Conservation (phyloP, 1,284 basidiomycete species). For the Apiotrichum montevideense region DNA sequence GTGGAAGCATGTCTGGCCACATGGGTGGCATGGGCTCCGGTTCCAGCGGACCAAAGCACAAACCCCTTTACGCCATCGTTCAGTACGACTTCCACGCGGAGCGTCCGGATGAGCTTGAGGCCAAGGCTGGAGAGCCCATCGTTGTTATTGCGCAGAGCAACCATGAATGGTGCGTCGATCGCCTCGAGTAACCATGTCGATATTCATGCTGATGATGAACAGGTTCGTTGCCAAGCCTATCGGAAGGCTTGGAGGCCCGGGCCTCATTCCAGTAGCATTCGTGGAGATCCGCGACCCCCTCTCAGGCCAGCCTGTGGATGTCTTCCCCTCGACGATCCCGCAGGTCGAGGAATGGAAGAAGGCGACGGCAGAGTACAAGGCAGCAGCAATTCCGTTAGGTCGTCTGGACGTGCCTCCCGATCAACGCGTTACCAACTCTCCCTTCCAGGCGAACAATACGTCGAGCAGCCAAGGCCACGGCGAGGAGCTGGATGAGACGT, state of each 20-base stretch:
- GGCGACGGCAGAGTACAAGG: constrained; percentile 90
- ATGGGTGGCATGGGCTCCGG: too few species aligned
- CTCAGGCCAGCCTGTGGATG: constrained; percentile 64
- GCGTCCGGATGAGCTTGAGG: constrained; percentile 90
- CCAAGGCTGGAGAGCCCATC: constrained; percentile 86
- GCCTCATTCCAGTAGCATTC: constrained; percentile 92
- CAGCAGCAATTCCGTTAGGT: constrained; percentile 89
- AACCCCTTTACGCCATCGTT: constrained; percentile 73
- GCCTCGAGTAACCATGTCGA: too few species aligned
- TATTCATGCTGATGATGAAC: background rate
- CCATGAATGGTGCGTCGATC: constrained; percentile 46
- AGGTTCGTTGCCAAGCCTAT: constrained; percentile 79
- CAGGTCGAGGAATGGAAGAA: constrained; percentile 98
- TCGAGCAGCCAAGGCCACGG: background rate
- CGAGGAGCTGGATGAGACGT: background rate
- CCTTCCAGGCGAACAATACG: constrained; percentile 19
- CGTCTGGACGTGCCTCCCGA: constrained; percentile 65
- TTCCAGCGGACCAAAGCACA: constrained; percentile 6
- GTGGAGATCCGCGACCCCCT: constrained; percentile 91
- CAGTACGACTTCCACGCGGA: constrained; percentile 94
- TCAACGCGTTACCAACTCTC: constrained; percentile 36
- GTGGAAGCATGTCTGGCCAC: background rate
- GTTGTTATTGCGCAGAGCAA: constrained; percentile 55
- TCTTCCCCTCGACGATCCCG: constrained; percentile 73
- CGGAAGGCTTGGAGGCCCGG: constrained; percentile 85